Evolutionary conservation across 2,329 filamentous ascomycete genomes (phyloP).

Genomic region (Monilinia laxa): DNA sequence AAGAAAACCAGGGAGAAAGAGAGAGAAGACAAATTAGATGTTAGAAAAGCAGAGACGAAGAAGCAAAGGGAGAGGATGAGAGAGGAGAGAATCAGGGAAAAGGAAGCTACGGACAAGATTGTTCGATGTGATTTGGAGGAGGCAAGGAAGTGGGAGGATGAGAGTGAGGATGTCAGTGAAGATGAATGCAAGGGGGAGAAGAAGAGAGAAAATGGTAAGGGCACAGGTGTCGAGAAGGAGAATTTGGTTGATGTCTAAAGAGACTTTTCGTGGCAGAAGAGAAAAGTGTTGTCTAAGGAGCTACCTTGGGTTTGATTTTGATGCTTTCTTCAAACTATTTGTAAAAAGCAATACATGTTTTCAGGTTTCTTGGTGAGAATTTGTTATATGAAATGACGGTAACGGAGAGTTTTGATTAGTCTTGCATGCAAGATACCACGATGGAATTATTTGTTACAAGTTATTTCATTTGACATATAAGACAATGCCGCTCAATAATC

Average conservation of each 20-base stretch:
- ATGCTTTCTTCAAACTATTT: not conserved
- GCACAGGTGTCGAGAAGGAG: constrained; percentile 27
- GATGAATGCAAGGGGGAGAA: constrained; percentile 9
- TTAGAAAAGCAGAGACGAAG: constrained; percentile 14
- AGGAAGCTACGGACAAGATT: constrained; percentile 15
- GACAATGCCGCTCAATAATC: too few species aligned
- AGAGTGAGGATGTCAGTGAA: constrained; percentile 21
- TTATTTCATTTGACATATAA: too few species aligned
- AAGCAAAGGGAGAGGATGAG: constrained; percentile 21
- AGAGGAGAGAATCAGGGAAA: constrained; percentile 11
- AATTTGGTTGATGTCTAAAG: constrained; percentile 35
- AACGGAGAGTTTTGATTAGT: too few species aligned
- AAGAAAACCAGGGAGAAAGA: not conserved
- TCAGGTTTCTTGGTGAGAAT: not conserved
- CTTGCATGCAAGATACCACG: not conserved
- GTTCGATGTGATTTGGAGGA: constrained; percentile 30
- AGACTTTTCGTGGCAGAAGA: not conserved
- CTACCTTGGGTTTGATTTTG: not conserved
- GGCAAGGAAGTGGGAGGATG: constrained; percentile 36
- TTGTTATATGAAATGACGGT: too few species aligned
- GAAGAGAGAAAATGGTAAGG: constrained; percentile 9
- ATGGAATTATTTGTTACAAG: too few species aligned
- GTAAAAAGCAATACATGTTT: not conserved
- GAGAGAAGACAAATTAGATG: not conserved
- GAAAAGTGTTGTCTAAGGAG: not conserved